Base-by-base conservation (phyloP, 208 protist species). In the Acanthamoeba lenticulata region DNA sequence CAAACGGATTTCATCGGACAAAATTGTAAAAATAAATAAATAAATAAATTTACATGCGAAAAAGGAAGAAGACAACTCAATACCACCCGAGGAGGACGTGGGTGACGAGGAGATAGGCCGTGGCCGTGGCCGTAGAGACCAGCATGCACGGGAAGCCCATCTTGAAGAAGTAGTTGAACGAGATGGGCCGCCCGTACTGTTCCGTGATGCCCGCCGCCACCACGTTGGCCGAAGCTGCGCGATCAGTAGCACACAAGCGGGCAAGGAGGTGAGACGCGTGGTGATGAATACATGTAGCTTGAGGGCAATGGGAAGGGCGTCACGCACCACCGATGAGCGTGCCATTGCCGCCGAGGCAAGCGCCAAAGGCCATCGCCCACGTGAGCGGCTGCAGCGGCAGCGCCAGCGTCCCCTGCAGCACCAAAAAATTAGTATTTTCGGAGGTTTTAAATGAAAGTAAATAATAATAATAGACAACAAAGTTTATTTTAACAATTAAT, bases 341-440 rank as follows among this genome's bases (percentile, higher is more conserved):
- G 40, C 95, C 96, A 62, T 97, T 97, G 62, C 96, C 96, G 24
- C 96, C 96, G 2, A 97, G 57, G 91, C 96, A 97, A 24, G 93
- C 90, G 29, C 97, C 97, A 52, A 97, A 94, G 36, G 97, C 94
- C 1, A 98, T 55, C 17, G 96, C 92, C 93, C 94, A 98, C 0
- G 95, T 95, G 19, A 98, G 36, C 5, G 97, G 97, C 74, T 81
- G 52, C 6, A 98, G 52, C 7, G 96, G 94, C 21, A 97, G 92
- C 47, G 65, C 83, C 24, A 97, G 85, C 21, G 13, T 24, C 57
- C 94, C 55, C 15, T n/a, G n/a, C n/a, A n/a, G n/a, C n/a, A n/a
- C n/a, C n/a, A n/a, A n/a, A n/a, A n/a, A n/a, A n/a, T n/a, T n/a
- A n/a, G n/a, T n/a, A n/a, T n/a, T n/a, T n/a, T n/a, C n/a, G n/a